These are phyloP conservation scores for Lactarius sp. DNA, from an alignment of 768 basidiomycete genomes.

Conservation along the genomic window DNA sequence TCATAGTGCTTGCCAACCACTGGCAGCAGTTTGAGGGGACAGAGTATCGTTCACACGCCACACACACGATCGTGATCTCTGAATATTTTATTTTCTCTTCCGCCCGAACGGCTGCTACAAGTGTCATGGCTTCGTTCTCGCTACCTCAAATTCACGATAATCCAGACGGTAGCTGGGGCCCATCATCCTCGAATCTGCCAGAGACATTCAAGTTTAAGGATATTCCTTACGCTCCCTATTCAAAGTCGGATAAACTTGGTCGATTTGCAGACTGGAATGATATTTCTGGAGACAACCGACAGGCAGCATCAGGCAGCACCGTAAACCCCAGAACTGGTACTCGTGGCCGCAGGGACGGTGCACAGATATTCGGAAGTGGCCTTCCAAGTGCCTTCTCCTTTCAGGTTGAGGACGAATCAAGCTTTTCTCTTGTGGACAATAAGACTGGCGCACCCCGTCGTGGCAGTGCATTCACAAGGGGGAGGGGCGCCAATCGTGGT, in stretches of 20 bases:
- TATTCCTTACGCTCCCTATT: constrained; percentile 97
- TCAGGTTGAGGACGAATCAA: constrained; percentile 96
- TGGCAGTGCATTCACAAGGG: constrained; percentile 59
- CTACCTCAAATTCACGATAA: constrained; percentile 88
- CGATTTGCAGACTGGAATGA: constrained; percentile 99
- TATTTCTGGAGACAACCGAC: constrained; percentile 56
- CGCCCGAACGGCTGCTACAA: neutral
- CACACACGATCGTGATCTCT: constrained; percentile 12
- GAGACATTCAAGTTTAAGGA: constrained; percentile 96
- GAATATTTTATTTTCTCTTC: constrained; percentile 3
- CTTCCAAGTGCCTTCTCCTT: constrained; percentile 90
- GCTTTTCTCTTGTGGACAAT: constrained; percentile 93
- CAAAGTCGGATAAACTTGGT: constrained; percentile 97
- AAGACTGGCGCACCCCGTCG: constrained; percentile 67
- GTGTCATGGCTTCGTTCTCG: constrained; percentile 69
- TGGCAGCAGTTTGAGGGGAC: too few species aligned
- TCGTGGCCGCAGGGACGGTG: constrained; percentile 63
- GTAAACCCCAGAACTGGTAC: constrained; percentile 43
- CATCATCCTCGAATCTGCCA: constrained; percentile 77
- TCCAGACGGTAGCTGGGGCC: constrained; percentile 91
- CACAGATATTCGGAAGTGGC: constrained; percentile 85
- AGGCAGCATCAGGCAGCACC: constrained; percentile 44
- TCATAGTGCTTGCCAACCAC: constrained; percentile 50
- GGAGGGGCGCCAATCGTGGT: constrained; percentile 40
- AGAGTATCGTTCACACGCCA: constrained; percentile 23